Evolutionary conservation across 371 early-diverging fungal genomes (phyloP), one percentile per base, ranked within the genome.

Genomic region (Choanephora cucurbitarum): DNA sequence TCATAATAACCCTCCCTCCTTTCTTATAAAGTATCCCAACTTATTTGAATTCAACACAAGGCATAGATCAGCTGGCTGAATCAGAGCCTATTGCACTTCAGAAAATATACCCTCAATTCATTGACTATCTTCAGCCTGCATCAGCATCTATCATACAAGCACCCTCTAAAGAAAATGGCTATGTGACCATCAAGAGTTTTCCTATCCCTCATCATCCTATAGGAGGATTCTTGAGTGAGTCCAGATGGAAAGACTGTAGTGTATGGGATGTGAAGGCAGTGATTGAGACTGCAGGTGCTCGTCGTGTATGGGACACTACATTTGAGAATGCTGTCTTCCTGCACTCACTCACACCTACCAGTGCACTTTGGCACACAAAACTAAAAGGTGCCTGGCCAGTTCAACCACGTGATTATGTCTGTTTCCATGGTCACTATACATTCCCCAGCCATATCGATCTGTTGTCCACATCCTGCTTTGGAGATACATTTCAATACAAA

Each of bases 231-330:
- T 55, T 77, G 31, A 73, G 73, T 39, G 80, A 81, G 45, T 69
- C 82, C 10, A 45, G 66, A 1, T 84, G 81, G 72, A 69, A 76
- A 18, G 64, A 73, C 17, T 84, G 77, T 34, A 74, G 77, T 49
- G 69, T 84, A 17, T 84, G 82, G 82, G 84, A 84, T 54, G 68
- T 81, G 33, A 82, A 81, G 45, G 76, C 82, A 0, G 77, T 74
- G 0, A 44, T 84, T 15, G 79, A 75, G 43, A 79, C 72, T 22
- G 41, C 55, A 33, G 76, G 70, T 2, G 69, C 77, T n/a, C 50
- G 67, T 9, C 67, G 62, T 41, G 45, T 73, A 32, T 79, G 83
- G 82, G 80, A 80, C 58, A 69, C 70, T 23, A 70, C 75, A 39
- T 79, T 80, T 57, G 82, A 84, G 18, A 73, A 69, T 3, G 65